Evolutionary conservation across 2,329 filamentous ascomycete species (phyloP).

Genomic region (Amauroascus verrucosus): DNA sequence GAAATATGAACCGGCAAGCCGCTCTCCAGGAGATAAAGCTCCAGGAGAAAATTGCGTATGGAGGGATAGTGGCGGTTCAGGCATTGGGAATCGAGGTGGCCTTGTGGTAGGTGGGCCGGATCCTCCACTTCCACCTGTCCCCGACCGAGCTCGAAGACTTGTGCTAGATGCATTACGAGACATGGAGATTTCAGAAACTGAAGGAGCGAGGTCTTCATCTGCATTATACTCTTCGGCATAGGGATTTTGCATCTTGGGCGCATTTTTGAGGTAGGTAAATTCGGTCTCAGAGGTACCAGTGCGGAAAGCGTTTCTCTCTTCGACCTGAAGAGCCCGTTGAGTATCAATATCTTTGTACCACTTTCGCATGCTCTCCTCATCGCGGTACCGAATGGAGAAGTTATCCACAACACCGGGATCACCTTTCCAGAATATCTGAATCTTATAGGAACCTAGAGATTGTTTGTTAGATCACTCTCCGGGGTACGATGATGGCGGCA

Average conservation of each 20-base stretch:
- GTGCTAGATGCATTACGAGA: constrained; percentile 62
- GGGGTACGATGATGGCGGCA: constrained; percentile 9
- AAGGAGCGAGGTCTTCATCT: constrained; percentile 40
- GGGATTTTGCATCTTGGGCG: constrained; percentile 66
- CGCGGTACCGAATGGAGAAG: constrained; percentile 86
- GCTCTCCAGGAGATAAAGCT: constrained; percentile 50
- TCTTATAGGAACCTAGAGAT: constrained; percentile 68
- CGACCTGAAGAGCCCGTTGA: constrained; percentile 55
- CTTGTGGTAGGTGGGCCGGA: constrained; percentile 38
- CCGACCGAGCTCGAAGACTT: constrained; percentile 65
- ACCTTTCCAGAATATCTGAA: constrained; percentile 98
- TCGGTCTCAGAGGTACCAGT: constrained; percentile 54
- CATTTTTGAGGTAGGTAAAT: constrained; percentile 67
- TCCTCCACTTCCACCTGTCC: constrained; percentile 51
- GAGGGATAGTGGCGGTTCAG: constrained; percentile 53
- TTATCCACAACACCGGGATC: constrained; percentile 82
- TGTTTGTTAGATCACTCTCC: background rate
- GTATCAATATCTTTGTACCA: constrained; percentile 73
- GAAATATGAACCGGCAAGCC: constrained; percentile 77
- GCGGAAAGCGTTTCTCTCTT: constrained; percentile 41
- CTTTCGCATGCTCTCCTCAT: constrained; percentile 86
- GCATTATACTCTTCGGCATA: constrained; percentile 55
- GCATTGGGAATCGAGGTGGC: constrained; percentile 60
- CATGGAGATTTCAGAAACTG: constrained; percentile 43
- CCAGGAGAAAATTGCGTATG: constrained; percentile 49